A percentile compares a stretch with the other conserved stretches of the same genome.
Conservation (phyloP, 2,329 filamentous ascomycete species). For the Aspergillus texensis region DNA sequence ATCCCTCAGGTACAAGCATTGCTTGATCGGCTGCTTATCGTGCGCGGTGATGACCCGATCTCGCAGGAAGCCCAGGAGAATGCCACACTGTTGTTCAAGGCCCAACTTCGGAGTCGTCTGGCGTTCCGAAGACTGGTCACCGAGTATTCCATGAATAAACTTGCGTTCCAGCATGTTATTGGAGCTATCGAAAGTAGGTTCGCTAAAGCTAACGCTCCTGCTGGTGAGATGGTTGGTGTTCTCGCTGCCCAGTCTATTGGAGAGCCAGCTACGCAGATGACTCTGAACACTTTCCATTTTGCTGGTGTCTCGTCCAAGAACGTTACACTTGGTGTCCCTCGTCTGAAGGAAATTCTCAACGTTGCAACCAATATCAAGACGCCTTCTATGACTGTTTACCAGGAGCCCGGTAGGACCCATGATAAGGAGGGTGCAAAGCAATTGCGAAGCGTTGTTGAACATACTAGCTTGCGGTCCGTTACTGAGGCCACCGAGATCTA, state of each 20-base stretch:
- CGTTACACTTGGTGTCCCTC: constrained; percentile 96
- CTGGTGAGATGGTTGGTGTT: constrained; percentile 98
- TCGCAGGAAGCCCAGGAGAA: constrained; percentile 85
- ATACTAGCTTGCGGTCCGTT: constrained; percentile 89
- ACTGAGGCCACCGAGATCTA: constrained; percentile 94
- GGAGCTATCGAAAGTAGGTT: constrained; percentile 90
- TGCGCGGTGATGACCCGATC: constrained; percentile 80
- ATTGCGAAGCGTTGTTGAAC: constrained; percentile 86
- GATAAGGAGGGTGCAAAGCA: constrained; percentile 81
- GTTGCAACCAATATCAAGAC: constrained; percentile 98
- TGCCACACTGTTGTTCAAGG: constrained; percentile 90
- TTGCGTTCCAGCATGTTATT: constrained; percentile 89
- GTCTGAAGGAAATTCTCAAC: constrained; percentile 99
- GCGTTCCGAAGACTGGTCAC: constrained; percentile 92
- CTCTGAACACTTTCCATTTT: constrained; percentile 99
- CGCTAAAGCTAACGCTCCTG: constrained; percentile 79
- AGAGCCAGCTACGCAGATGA: constrained; percentile 99
- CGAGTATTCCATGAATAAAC: constrained; percentile 80
- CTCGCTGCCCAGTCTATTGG: constrained; percentile 97
- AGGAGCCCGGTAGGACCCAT: constrained; percentile 62
- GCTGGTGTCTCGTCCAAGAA: constrained; percentile 99
- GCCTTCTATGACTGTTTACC: constrained; percentile 91
- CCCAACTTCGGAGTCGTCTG: constrained; percentile 81
- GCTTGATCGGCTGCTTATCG: constrained; percentile 76
- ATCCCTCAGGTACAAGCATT: constrained; percentile 77